Percentiles rank a stretch among this genome's conserved stretches.
phyloP scores from a whole-genome alignment of 768 basidiomycete species.

The Kwoniella mangroviensis region DNA sequence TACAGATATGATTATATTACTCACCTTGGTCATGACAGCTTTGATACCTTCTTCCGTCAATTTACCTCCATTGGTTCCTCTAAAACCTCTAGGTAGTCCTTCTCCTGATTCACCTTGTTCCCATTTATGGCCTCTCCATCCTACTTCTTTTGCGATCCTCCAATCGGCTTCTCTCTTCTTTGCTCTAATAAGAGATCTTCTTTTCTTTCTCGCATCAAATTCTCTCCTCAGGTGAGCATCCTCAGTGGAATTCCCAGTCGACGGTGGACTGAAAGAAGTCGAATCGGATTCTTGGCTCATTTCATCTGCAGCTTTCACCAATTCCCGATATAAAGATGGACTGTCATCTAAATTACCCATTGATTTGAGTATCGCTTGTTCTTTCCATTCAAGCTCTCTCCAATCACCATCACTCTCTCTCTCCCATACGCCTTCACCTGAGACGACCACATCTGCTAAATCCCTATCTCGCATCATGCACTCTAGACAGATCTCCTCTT shows the following conservation, averaged over 20 bases:
- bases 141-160: conserved; percentile 32
- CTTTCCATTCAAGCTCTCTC: conserved; percentile 68
- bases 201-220: conserved; percentile 25
- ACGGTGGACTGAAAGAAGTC: conserved; percentile 35
- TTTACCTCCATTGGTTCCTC: conserved; percentile 44
- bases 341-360: conserved; percentile 10
- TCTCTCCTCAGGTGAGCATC: conserved; percentile 32
- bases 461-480: conserved; percentile 99
- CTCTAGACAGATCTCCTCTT: conserved; percentile 83
- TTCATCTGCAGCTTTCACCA: conserved; percentile 27
- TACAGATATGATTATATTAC: conserved; percentile 33
- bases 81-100: conserved; percentile 50
- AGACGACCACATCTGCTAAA: conserved; percentile 92
- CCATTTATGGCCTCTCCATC: conserved; percentile 57
- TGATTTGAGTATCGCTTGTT: conserved; percentile 35
- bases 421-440: conserved; percentile 85
- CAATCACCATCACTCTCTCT: conserved; percentile 82
- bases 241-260: conserved; percentile 34
- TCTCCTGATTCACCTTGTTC: conserved; percentile 47
- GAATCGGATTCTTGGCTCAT: conserved; percentile 27
- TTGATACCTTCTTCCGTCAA: conserved; percentile 57
- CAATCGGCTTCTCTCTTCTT: conserved; percentile 37
- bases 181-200: conserved; percentile 20
- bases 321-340: conserved; percentile 17
- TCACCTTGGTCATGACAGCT: conserved; percentile 63